Evolutionary conservation across 2,329 filamentous ascomycete species (phyloP).

Genomic region (Dothistroma septosporum): DNA sequence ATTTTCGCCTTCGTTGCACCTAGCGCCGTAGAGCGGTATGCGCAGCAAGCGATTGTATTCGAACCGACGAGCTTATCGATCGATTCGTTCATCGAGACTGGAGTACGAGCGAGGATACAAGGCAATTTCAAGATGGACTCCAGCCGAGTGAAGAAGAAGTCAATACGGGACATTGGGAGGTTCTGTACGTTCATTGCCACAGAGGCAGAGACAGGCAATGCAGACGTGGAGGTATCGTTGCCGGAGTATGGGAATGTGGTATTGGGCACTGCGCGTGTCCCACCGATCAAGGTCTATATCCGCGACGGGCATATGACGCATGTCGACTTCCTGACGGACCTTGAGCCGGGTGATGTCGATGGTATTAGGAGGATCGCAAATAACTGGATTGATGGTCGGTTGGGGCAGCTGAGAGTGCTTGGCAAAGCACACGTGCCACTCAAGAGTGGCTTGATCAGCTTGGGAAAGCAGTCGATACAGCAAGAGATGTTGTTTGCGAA

Average conservation of each 20-base stretch:
- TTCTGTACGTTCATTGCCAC: constrained; percentile 76
- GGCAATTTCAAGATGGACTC: constrained; percentile 80
- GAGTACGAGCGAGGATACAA: constrained; percentile 74
- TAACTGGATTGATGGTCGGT: constrained; percentile 78
- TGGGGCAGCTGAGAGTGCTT: constrained; percentile 66
- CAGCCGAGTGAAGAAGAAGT: constrained; percentile 64
- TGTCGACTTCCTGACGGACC: constrained; percentile 73
- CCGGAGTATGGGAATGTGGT: constrained; percentile 77
- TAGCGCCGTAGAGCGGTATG: constrained; percentile 77
- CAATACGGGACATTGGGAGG: constrained; percentile 70
- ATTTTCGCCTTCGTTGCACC: constrained; percentile 76
- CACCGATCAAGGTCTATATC: constrained; percentile 70
- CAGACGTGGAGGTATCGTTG: constrained; percentile 70
- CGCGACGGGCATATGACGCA: constrained; percentile 71
- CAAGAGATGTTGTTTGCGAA: constrained; percentile 74
- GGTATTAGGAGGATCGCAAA: constrained; percentile 76
- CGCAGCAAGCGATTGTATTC: constrained; percentile 74
- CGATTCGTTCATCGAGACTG: constrained; percentile 74
- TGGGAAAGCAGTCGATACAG: constrained; percentile 72
- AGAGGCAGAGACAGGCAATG: constrained; percentile 68
- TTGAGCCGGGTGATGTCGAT: constrained; percentile 71
- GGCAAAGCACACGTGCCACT: constrained; percentile 70
- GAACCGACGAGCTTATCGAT: constrained; percentile 80
- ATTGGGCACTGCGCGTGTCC: constrained; percentile 71
- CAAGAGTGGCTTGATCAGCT: constrained; percentile 71